These are phyloP conservation scores for Xylariaceae sp. DNA, from an alignment of 2,329 filamentous ascomycete genomes.

Conservation along the genomic window DNA sequence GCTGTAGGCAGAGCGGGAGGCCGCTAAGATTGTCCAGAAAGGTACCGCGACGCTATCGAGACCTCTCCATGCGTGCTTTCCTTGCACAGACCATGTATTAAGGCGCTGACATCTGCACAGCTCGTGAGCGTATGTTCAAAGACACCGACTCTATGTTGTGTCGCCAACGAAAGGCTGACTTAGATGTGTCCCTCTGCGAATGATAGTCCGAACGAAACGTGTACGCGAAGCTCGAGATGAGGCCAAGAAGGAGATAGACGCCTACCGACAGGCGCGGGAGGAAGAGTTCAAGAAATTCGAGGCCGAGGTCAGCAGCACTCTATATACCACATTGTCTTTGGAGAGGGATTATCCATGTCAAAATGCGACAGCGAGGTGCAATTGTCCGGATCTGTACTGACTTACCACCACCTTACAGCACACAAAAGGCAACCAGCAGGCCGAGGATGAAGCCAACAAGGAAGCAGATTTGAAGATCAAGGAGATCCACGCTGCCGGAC, in stretches of 20 bases:
- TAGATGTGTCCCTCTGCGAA: slow-evolving; percentile 20
- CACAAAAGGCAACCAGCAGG: slow-evolving; percentile 78
- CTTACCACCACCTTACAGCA: slow-evolving; percentile 53
- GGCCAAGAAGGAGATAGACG: slow-evolving; percentile 95
- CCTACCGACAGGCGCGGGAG: slow-evolving; percentile 85
- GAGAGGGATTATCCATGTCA: neutral
- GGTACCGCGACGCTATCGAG: slow-evolving; percentile 45
- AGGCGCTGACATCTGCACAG: slow-evolving; percentile 4
- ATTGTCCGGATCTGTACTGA: slow-evolving; percentile 7
- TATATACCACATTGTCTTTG: neutral
- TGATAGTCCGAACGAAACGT: slow-evolving; percentile 76
- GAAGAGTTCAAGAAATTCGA: slow-evolving; percentile 94
- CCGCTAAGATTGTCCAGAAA: slow-evolving; percentile 98
- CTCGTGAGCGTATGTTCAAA: slow-evolving; percentile 14
- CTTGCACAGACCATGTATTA: neutral
- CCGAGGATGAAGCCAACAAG: slow-evolving; percentile 72
- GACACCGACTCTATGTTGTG: neutral
- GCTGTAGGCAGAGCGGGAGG: slow-evolving; percentile 85
- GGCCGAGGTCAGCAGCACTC: slow-evolving; percentile 48
- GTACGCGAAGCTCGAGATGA: slow-evolving; percentile 95
- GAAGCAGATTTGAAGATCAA: slow-evolving; percentile 76
- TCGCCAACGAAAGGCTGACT: slow-evolving; percentile 5
- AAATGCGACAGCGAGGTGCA: neutral
- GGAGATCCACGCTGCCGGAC: slow-evolving; percentile 74
- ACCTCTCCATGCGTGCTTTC: neutral